Base-by-base conservation (phyloP, 23 red algal genomes). In the Gracilaria gracilis region DNA sequence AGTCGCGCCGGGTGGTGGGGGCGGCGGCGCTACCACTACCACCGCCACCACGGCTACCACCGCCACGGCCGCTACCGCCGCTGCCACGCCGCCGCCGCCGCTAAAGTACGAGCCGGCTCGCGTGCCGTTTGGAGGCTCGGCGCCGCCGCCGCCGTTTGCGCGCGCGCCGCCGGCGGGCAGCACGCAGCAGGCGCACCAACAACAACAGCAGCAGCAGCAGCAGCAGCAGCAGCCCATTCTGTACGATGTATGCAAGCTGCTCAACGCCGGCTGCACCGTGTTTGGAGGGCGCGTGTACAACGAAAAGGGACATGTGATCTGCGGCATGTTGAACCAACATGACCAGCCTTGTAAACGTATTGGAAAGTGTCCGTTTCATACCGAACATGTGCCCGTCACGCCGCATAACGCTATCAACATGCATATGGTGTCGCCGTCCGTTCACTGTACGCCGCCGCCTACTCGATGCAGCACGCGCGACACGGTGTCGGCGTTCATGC, bases 301-400 rank as follows among this genome's bases (percentile, higher is more conserved):
- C 64, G 59, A 55, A 9, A 42, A 79, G 23, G 91, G 91, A 6
- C 82, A 94, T 61, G 51, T 46, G 34, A 87, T 87, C 24, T 94
- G 91, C 58, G 91, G 91, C 4, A 69, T 85, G 51, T 37, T 85
- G 37, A 94, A 94, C 57, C 91, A 94, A 32, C 91, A 94, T 29
- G 81, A 85, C 16, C 40, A 84, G n/a, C 91, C 91, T 12, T 94
- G 91, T 49, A 48, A 39, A 16, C 91, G 91, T 16, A 85, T 94
- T 79, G 91, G 91, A 33, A 84, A 85, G 34, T 94, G 91, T 32
- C 91, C 91, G 9, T 87, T 94, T 80, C 91, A 94, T 53, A 25
- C 40, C 2, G 9, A 51, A 16, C 28, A 31, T 12, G 23, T 61
- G 3, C 89, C 78, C 9, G 62, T 84, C 28, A 83, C 89, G 9